Evolutionary conservation across 169 alveolate species (phyloP).

Genomic region (Perkinsus olseni): DNA sequence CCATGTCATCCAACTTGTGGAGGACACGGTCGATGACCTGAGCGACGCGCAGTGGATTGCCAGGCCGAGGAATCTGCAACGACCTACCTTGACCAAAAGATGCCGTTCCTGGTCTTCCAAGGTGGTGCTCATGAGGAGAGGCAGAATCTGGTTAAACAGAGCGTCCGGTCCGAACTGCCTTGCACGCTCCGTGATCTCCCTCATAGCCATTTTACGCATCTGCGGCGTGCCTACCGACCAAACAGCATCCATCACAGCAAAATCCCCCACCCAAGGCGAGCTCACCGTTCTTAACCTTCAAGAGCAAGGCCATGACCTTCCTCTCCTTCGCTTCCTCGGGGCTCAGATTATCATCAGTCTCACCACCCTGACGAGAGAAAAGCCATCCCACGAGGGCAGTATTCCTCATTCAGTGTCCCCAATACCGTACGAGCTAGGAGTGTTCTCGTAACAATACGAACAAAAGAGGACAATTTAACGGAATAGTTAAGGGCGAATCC

Average conservation of each 20-base stretch:
- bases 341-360: conserved; percentile 82
- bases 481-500: no score
- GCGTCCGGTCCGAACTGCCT: conserved; percentile 96
- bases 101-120: conserved; percentile 97
- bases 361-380: conserved; percentile 72
- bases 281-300: conserved; percentile 93
- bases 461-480: conserved; percentile 23
- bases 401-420: conserved; percentile 71
- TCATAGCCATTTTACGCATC: conserved; percentile 87
- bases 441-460: conserved; percentile 25
- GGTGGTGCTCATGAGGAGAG: conserved; percentile 93
- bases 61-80: background rate
- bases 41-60: background rate
- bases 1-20: conserved; percentile 88
- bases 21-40: conserved; percentile 90
- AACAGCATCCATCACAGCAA: background rate
- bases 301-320: conserved; percentile 80
- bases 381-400: conserved; percentile 79
- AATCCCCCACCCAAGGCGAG: background rate
- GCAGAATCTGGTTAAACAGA: conserved; percentile 90
- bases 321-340: conserved; percentile 91
- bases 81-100: conserved; percentile 77
- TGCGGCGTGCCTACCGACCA: conserved; percentile 73
- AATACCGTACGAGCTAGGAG: conserved; percentile 45
- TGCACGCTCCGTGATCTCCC: conserved; percentile 89